Base-by-base conservation (phyloP, 208 protist genomes). In the Novymonas esmeraldas region DNA sequence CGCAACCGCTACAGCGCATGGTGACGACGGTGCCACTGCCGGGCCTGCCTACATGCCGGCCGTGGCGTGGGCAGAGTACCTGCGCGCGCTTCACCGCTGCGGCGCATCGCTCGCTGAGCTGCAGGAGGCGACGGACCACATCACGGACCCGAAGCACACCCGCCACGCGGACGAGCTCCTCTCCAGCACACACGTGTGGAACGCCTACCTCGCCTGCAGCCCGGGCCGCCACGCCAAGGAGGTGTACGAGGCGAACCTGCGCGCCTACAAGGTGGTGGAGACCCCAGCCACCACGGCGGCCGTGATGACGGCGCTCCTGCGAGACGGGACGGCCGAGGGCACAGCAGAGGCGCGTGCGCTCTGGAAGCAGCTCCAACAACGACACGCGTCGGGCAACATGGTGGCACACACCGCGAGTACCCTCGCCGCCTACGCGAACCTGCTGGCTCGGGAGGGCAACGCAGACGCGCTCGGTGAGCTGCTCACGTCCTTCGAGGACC, bases 1-100 rank as follows among this genome's bases (percentile, higher is more conserved):
- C n/a, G n/a, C n/a, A n/a, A n/a, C 33, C 18, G 6, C 33, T 29
- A 13, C 29, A 5, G 16, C 11, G 2, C 29, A 52, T 13, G 13
- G 16, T 6, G n/a, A 46, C 18, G 44, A 49, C n/a, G 18, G 28
- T 46, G 13, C 49, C 36, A 13, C 22, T 45, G 20, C 57, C 74
- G 34, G 55, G 31, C 33, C 20, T 16, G 26, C 63, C 26, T 93
- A 90, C 75, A 72, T 93, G 59, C 88, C 85, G 11, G 67, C 73
- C 7, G 36, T 87, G 13, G 88, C 82, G 29, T 94, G 88, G 85
- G 88, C 71, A 0, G 85, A 87, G 68, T 76, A 88, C 46, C 14
- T 94, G 9, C 62, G 77, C 16, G 80, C 88, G 2, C 48, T 85
- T 39, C 56, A 70, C 29, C 88, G 88, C 48, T 80, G 73, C 54